Base-by-base conservation (phyloP, 768 basidiomycete species). In the Sarcodon sp. region DNA sequence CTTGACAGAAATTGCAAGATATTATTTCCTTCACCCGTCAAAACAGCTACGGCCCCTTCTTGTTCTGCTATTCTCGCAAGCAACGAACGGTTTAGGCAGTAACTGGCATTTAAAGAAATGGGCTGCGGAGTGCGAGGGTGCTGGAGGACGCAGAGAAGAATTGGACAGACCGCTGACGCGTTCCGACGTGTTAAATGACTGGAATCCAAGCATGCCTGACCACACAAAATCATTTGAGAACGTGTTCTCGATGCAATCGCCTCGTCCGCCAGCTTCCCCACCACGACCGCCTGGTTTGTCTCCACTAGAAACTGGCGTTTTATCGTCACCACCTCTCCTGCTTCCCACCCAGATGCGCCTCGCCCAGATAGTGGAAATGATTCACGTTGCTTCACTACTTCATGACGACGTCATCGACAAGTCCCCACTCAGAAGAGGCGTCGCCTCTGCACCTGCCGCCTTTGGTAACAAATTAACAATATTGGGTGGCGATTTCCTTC, bases 361-460 rank as follows among this genome's bases (percentile, higher is more conserved):
- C 33, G 94, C 93, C 4, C 91, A 94, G 58, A 93, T 99, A 39
- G 82, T 90, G 46, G 96, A 99, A 63, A 96, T 98, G 91, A 87
- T 99, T 44, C 91, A 98, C 61, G 85, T 97, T 52, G 93, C 96
- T 21, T 92, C 87, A 3, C 72, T 91, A 8, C 69, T 99, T 13
- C 94, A 98, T 61, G 89, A 98, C 69, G 84, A 86, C 57, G 90
- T 98, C 46, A 76, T 85, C 50, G 85, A 89, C 68, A 64, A 66
- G 52, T 77, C 85, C 1, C 69, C 80, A 7, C 75, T 89, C 6
- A 80, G 92, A 6, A 73, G 93, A 0, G 73, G 76, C 10, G 68
- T 69, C 3, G 73, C 81, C 16, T 76, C 77, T 16, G 88, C 88
- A 0, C 80, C 85, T 0, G 72, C 76, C 1, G 75, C 79, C 1